Evolutionary conservation across 140 eudicot genomes (phyloP), one percentile per base, ranked within the genome.

Genomic region (Cichorium intybus): DNA sequence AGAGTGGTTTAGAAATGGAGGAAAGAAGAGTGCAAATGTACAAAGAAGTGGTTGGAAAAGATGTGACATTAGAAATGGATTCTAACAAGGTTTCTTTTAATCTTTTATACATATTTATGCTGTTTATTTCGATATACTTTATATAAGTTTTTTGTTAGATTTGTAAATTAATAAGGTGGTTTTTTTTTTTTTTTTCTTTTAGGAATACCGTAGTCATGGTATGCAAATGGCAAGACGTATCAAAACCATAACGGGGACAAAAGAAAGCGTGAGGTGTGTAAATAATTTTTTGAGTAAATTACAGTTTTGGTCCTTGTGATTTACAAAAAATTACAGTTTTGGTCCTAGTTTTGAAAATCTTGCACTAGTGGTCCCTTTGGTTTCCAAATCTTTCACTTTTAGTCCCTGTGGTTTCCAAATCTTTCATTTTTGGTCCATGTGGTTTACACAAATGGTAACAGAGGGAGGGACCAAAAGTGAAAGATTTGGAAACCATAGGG

Each of bases 1-100:
- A 84, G 56, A 88, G 66, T 78, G 97, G 95, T 68, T 66, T 88
- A 71, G 81, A 88, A 75, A n/a, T 81, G 80, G 99, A 88, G 81
- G 91, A 81, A 66, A 80, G 60, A 69, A 85, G 97, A 73, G 65
- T 74, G 43, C 79, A 75, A 56, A 71, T 62, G 60, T 93, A 81
- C 53, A 83, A 76, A 29, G 87, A 84, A 71, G 45, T 86, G 56
- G 68, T 63, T 64, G 74, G 80, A 24, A 71, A 76, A 65, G 82
- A 79, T 54, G 77, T 80, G 75, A 70, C 64, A 18, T 56, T 46
- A 34, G 72, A 79, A 34, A 47, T 76, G 70, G 76, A 78, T 57
- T 60, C 82, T 12, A 74, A 73, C 65, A 33, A 22, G 15, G 45
- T 60, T n/a, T 5, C n/a, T n/a, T n/a, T n/a, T n/a, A n/a, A n/a